phyloP scores from a whole-genome alignment of 148 eudicot species.

The Silene latifolia region DNA sequence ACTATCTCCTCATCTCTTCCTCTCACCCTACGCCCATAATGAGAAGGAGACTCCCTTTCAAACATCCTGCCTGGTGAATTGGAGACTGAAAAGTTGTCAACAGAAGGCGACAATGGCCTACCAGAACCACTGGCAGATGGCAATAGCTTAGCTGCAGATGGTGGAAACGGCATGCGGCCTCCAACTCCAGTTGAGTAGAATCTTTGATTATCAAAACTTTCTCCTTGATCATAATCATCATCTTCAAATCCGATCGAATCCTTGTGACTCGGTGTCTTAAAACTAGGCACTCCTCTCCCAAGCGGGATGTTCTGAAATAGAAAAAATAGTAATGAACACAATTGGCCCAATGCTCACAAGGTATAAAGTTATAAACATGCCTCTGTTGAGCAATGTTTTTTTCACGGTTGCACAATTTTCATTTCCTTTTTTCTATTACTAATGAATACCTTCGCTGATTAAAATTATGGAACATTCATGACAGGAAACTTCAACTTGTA shows the following conservation, averaged over 20 bases:
- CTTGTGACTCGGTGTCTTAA: slow-evolving; percentile 33
- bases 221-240: slow-evolving; percentile 48
- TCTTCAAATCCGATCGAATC: slow-evolving; percentile 41
- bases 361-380: slow-evolving; percentile 6
- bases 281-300: slow-evolving; percentile 39
- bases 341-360: background rate
- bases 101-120: slow-evolving; percentile 53
- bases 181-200: slow-evolving; percentile 42
- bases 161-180: slow-evolving; percentile 39
- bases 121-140: slow-evolving; percentile 36
- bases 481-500: background rate
- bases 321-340: background rate
- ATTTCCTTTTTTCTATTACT: background rate
- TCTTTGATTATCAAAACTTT: slow-evolving; percentile 37
- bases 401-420: background rate
- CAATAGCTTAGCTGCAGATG: slow-evolving; percentile 37
- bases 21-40: slow-evolving; percentile 39
- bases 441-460: background rate
- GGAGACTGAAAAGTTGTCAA: slow-evolving; percentile 45
- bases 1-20: slow-evolving; percentile 48
- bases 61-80: slow-evolving; percentile 47
- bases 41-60: slow-evolving; percentile 45
- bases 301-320: slow-evolving; percentile 41
- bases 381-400: background rate
- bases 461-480: background rate